Evolutionary conservation across 2,329 filamentous ascomycete genomes (phyloP), one percentile per base, ranked within the genome.

Genomic region (Graphilbum fragrans): DNA sequence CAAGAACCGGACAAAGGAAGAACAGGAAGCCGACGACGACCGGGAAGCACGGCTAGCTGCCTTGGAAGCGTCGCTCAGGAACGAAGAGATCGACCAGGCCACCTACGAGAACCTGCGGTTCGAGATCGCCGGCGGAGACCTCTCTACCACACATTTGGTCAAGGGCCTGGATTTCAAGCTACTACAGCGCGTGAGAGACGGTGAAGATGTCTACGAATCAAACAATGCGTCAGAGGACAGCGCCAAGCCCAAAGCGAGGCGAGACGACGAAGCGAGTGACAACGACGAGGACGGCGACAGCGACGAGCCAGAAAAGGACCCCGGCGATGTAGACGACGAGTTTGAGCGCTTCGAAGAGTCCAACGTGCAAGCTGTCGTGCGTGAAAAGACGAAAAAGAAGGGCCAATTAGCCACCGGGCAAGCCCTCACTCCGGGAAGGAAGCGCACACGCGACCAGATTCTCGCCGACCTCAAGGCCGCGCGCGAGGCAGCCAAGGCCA

Each of bases 91-190:
- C 49, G 84, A 93, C 50, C 72, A 77, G 50, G 73, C 72, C 38
- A 86, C 80, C 0, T 94, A 93, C 57, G 80, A 90, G 52, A 77
- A 72, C 52, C 59, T 90, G 33, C 69, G 82, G 27, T 74, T 74
- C 47, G 74, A 93, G 51, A 86, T 95, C 42, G 75, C 86, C 1
- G 88, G 87, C 4, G 90, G 88, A 8, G 83, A 94, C 57, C 62
- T 88, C 19, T 67, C 67, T 14, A 86, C 78, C 51, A 94, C 87
- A 14, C 86, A 94, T 67, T 62, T 95, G 49, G 81, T 96, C 37
- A 96, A 95, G 56, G 92, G 92, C 0, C 62, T 98, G 38, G 92
- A 98, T 60, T 83, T 86, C 57, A 82, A 83, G 58, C 65, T 96
- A 12, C 64, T 88, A 22, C 75, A 83, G 57, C 70, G 79, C 49